phyloP scores from a whole-genome alignment of 2,329 filamentous ascomycete species.

The Tolypocladium album region DNA sequence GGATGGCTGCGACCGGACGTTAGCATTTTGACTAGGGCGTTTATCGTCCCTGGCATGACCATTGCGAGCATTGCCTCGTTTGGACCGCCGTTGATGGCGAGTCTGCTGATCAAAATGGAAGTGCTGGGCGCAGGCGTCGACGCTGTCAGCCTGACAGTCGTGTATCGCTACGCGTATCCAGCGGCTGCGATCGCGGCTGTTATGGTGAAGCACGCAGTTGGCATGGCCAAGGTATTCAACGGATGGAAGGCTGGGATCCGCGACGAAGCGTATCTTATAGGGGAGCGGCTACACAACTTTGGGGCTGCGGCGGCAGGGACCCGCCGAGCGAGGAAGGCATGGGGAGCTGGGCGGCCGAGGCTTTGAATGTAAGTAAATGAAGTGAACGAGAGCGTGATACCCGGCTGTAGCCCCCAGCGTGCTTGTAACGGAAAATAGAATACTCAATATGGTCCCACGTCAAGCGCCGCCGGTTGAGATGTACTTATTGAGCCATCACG shows the following conservation, averaged over 20 bases:
- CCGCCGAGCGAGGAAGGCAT: constrained; percentile 21
- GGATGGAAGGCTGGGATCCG: constrained; percentile 73
- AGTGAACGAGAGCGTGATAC: background rate
- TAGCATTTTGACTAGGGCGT: constrained; percentile 68
- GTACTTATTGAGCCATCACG: background rate
- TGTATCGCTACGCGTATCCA: constrained; percentile 61
- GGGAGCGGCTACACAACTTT: constrained; percentile 91
- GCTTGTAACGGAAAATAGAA: background rate
- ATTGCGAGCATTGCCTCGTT: constrained; percentile 52
- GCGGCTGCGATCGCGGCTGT: constrained; percentile 40
- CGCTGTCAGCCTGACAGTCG: constrained; percentile 20
- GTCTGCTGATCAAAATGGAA: constrained; percentile 14
- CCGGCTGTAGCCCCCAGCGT: constrained; percentile 3
- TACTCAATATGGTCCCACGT: too few relatives aligned
- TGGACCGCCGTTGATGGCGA: constrained; percentile 51
- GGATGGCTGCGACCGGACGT: constrained; percentile 75
- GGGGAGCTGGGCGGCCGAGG: constrained; percentile 19
- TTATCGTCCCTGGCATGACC: constrained; percentile 65
- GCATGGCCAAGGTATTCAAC: constrained; percentile 51
- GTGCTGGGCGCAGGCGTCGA: constrained; percentile 8
- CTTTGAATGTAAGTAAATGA: background rate
- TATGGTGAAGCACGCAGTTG: constrained; percentile 29
- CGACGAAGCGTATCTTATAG: constrained; percentile 94
- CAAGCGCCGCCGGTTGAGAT: background rate
- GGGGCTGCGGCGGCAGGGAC: constrained; percentile 36